A percentile compares a stretch with the other conserved stretches of the same genome.
phyloP scores from a whole-genome alignment of 2,329 filamentous ascomycete species.

The Lecanicillium sp. region DNA sequence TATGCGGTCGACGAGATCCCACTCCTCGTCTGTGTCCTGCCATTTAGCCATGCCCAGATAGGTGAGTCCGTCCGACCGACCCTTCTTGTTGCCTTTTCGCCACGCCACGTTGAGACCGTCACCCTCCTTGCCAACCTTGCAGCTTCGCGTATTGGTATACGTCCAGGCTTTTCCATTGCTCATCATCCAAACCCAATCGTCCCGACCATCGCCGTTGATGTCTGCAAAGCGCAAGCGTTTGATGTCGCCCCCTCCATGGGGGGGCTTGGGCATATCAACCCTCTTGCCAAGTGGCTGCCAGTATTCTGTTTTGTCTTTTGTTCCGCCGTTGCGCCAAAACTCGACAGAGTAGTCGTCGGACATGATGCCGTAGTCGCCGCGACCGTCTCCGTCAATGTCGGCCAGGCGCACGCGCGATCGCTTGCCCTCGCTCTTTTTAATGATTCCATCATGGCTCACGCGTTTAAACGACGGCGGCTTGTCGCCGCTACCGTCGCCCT shows the following conservation, averaged over 20 bases:
- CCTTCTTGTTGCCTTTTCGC: conserved; percentile 15
- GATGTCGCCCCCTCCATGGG: too few species aligned
- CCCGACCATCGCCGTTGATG: conserved; percentile 15
- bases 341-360: conserved; percentile 3
- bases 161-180: not conserved
- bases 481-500: conserved; percentile 11
- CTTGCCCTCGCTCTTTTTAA: not conserved
- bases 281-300: conserved; percentile 29
- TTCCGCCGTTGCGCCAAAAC: conserved; percentile 13
- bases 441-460: conserved; percentile 8
- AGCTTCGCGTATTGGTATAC: not conserved
- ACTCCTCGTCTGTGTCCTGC: too few species aligned
- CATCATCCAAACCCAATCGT: not conserved
- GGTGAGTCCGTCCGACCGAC: too few species aligned
- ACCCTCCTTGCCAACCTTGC: not conserved
- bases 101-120: not conserved
- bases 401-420: conserved; percentile 1
- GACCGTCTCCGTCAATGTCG: conserved; percentile 16
- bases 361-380: conserved; percentile 15
- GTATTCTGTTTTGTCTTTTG: conserved; percentile 18
- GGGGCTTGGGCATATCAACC: too few species aligned
- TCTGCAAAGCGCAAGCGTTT: conserved; percentile 21
- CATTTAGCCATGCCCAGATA: too few species aligned
- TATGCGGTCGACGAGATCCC: conserved; percentile 17
- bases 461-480: conserved; percentile 5